Percentiles rank a stretch among this genome's conserved stretches.
Conservation (phyloP, 495 filamentous ascomycete genomes). For the Aspergillus nanangensis region DNA sequence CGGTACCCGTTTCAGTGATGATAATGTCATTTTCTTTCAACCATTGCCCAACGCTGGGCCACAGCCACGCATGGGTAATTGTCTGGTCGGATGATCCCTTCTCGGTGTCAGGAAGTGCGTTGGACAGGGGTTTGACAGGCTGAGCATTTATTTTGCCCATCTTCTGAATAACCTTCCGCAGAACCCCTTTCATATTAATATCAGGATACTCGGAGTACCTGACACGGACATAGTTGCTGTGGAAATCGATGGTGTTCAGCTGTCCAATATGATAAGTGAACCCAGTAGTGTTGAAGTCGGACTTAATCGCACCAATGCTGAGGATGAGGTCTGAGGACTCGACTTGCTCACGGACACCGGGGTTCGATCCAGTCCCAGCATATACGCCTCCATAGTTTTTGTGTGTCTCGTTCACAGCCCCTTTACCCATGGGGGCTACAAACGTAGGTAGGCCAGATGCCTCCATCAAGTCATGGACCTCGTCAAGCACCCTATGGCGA, state of each 20-base stretch:
- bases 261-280: constrained; percentile 83
- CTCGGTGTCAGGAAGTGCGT: constrained; percentile 54
- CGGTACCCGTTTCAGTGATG: constrained; percentile 84
- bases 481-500: constrained; percentile 69
- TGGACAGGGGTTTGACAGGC: constrained; percentile 38
- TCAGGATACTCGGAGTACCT: constrained; percentile 81
- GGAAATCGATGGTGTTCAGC: constrained; percentile 83
- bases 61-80: constrained; percentile 84
- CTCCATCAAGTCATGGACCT: constrained; percentile 72
- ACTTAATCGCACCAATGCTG: constrained; percentile 76
- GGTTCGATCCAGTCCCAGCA: constrained; percentile 71
- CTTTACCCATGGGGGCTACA: constrained; percentile 90
- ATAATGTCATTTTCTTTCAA: constrained; percentile 71
- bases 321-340: constrained; percentile 81
- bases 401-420: constrained; percentile 74
- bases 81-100: constrained; percentile 38
- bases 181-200: constrained; percentile 80
- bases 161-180: constrained; percentile 64
- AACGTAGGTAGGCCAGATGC: constrained; percentile 77
- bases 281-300: constrained; percentile 88
- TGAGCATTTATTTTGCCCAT: constrained; percentile 53
- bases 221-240: constrained; percentile 70
- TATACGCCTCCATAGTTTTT: constrained; percentile 83
- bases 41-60: constrained; percentile 77
- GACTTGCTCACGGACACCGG: constrained; percentile 65